These are phyloP conservation scores for Hydnomerulius pinastri DNA, from an alignment of 768 basidiomycete genomes.

Conservation along the genomic window DNA sequence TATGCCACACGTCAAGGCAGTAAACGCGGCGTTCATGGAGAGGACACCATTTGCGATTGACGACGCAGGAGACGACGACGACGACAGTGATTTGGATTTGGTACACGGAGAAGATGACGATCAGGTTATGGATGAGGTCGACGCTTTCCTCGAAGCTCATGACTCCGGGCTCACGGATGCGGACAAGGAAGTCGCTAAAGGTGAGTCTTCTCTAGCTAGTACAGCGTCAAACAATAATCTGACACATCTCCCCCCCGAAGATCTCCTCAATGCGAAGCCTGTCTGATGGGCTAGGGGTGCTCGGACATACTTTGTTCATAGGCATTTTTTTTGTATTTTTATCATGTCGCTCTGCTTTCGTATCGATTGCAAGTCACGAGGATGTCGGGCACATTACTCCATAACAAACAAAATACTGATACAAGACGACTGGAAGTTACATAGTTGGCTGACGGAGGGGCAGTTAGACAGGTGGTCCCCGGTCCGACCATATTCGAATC, in stretches of 20 bases:
- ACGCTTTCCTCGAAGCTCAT: slow-evolving; percentile 93
- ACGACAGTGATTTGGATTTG: slow-evolving; percentile 57
- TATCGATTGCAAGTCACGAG: slow-evolving; percentile 5
- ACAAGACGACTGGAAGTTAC: slow-evolving; percentile 1
- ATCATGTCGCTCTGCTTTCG: slow-evolving; percentile 11
- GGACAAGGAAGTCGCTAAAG: slow-evolving; percentile 76
- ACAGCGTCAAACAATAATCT: background rate
- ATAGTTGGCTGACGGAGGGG: slow-evolving; percentile 2
- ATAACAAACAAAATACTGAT: slow-evolving; percentile 10
- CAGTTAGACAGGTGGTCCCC: slow-evolving; percentile 18
- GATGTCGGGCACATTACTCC: slow-evolving; percentile 1
- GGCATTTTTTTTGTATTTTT: slow-evolving; percentile 16
- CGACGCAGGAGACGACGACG: slow-evolving; percentile 73
- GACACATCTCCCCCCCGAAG: slow-evolving; percentile 30
- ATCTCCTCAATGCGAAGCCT: slow-evolving; percentile 61
- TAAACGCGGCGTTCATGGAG: slow-evolving; percentile 85
- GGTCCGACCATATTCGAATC: slow-evolving; percentile 83
- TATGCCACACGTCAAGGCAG: slow-evolving; percentile 70
- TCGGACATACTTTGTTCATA: background rate
- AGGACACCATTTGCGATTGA: slow-evolving; percentile 97
- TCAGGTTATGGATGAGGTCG: slow-evolving; percentile 91
- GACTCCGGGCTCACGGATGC: slow-evolving; percentile 82
- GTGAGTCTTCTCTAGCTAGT: slow-evolving; percentile 37
- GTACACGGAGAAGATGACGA: slow-evolving; percentile 65
- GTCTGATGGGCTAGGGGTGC: slow-evolving; percentile 27